Evolutionary conservation across 2,329 filamentous ascomycete species (phyloP).

Genomic region (Aspergillus aculeatinus): DNA sequence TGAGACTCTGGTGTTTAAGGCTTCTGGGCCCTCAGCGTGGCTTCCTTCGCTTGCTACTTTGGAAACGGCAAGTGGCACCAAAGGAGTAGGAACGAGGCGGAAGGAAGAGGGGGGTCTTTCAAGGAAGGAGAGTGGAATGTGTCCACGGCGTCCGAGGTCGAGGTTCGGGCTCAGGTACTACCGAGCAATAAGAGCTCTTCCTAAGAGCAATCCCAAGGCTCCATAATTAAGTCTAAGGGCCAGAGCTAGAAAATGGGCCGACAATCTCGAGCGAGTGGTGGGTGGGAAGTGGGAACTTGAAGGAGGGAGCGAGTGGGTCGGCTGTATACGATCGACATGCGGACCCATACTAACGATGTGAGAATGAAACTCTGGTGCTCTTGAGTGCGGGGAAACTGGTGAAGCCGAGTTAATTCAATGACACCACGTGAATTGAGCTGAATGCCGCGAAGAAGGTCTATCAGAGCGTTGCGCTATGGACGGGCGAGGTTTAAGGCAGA

Average conservation of each 20-base stretch:
- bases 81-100: background rate
- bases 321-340: background rate
- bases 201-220: background rate
- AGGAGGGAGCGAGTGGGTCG: background rate
- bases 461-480: background rate
- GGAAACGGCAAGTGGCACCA: background rate
- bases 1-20: background rate
- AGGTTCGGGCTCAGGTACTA: background rate
- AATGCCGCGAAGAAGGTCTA: background rate
- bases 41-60: background rate
- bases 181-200: background rate
- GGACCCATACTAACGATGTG: background rate
- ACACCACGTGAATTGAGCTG: background rate
- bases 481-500: background rate
- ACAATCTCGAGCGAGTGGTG: no score
- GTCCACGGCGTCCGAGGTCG: background rate
- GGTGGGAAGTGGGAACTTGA: no score
- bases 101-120: background rate
- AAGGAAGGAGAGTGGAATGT: no score
- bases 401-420: background rate
- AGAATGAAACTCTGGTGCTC: no score
- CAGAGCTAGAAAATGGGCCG: background rate
- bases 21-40: background rate
- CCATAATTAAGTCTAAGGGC: background rate
- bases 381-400: background rate